Base-by-base conservation (phyloP, 1,139 yeast genomes). In the Saccharomyces pastorianus region DNA sequence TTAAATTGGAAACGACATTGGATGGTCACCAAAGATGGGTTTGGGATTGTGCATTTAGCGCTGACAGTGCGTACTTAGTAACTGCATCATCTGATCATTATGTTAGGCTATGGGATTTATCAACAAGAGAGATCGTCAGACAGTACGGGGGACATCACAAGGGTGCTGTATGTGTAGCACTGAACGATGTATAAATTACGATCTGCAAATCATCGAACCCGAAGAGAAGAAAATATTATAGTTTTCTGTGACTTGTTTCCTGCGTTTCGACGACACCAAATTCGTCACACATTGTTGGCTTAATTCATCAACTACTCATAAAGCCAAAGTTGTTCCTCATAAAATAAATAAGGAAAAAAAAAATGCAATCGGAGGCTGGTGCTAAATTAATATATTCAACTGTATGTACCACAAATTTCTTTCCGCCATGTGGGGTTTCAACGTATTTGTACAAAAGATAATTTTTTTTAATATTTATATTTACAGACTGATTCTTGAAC, bases 1-100 rank as follows among this genome's bases (percentile, higher is more conserved):
- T 89, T 61, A 77, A 79, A 48, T 73, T 90, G 61, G 98, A 93
- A 65, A 87, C 96, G 0, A 88, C 95, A 0, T 74, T 93, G 23
- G 87, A 88, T 61, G 96, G 96, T 4, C 99, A 93, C 68, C 98
- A 91, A 71, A 76, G 98, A 53, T 95, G 99, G 99, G 99, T 93
- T 1, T 93, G 99, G 99, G 99, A 93, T 71, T 91, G 99, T 73
- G 97, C 99, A 0, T 93, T 95, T 68, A 87, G 96, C 71, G 99
- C 99, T 0, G 99, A 93, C 67, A 85, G 95, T 59, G 99, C 99
- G 0, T 93, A 95, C 68, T 75, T 93, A 57, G 98, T 95, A 4
- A 93, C 99, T 0, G 98, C 98, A 0, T 89, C 97, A 61, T 87
- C 96, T 8, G 99, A 93, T 68, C 98, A 93, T 70, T 93, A 89